Base-by-base conservation (phyloP, 441 rosid species). In the Daphne laureola region DNA sequence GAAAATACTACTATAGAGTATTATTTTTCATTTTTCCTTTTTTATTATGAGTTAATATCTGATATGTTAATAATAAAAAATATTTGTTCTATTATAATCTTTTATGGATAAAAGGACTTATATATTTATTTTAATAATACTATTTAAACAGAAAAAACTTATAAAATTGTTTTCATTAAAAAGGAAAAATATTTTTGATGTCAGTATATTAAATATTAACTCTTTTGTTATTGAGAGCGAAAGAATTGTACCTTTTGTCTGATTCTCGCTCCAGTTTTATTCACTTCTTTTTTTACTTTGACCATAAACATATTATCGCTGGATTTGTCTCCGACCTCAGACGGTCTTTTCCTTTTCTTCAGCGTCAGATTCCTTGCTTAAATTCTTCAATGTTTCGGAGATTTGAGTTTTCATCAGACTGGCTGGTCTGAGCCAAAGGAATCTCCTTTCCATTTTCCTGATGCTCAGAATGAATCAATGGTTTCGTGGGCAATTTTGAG, bases 191-290 rank as follows among this genome's bases (percentile, higher is more conserved):
- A n/a, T n/a, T n/a, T n/a, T n/a, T n/a, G n/a, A n/a, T n/a, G n/a
- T n/a, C n/a, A n/a, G n/a, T n/a, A n/a, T n/a, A n/a, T n/a, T n/a
- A n/a, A n/a, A n/a, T n/a, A n/a, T n/a, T n/a, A n/a, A n/a, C n/a
- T n/a, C n/a, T n/a, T n/a, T n/a, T n/a, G n/a, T n/a, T 21, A 21
- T 60, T 64, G 77, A 71, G 69, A 61, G 75, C 64, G 78, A 79
- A 67, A 53, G 36, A 63, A 71, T 72, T 54, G 58, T 53, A 16
- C 67, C 69, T 76, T 78, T 74, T 72, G 73, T 67, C 72, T 64
- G 68, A 59, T 69, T 59, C 55, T 53, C 25, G 62, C 57, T 69
- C 55, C 14, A 49, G 55, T 58, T 68, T 58, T 44, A 53, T 65
- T 65, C 46, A 65, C 71, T 36, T 44, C 49, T 46, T 51, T 36